Percentiles rank a stretch among this genome's conserved stretches.
Evolutionary conservation across 2,329 filamentous ascomycete genomes (phyloP).

Genomic region (Huntiella decipiens): DNA sequence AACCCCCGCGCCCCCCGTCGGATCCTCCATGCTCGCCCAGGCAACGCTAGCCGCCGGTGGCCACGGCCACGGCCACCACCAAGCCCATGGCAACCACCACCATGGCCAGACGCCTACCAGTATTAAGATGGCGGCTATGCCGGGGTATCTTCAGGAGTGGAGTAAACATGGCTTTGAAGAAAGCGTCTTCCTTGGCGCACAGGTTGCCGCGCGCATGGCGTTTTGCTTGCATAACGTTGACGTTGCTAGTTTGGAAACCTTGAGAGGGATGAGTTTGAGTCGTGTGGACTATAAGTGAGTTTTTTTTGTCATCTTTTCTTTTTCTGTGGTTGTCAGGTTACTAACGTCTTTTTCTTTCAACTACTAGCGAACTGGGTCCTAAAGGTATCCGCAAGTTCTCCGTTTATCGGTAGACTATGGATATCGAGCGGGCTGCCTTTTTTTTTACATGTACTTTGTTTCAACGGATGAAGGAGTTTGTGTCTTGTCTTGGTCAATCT

Average conservation of each 20-base stretch:
- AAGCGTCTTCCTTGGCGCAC: constrained; percentile 67
- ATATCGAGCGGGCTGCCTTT: neutral
- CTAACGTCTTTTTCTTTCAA: neutral
- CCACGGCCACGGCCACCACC: constrained; percentile 23
- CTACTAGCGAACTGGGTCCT: constrained; percentile 30
- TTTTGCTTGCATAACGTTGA: constrained; percentile 42
- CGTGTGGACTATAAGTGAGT: constrained; percentile 43
- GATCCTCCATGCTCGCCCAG: constrained; percentile 78
- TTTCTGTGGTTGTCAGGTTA: neutral
- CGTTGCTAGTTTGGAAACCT: constrained; percentile 29
- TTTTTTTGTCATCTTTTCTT: neutral
- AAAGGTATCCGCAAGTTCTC: constrained; percentile 35
- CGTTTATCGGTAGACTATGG: constrained; percentile 25
- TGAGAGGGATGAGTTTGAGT: constrained; percentile 36
- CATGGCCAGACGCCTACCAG: constrained; percentile 59
- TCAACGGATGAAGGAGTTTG: no score
- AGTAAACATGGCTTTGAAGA: constrained; percentile 66
- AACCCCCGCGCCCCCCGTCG: constrained; percentile 26
- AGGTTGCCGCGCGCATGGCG: constrained; percentile 53
- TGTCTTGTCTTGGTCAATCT: no score
- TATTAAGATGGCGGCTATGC: constrained; percentile 59
- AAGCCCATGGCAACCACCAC: constrained; percentile 27
- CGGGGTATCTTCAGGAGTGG: constrained; percentile 82
- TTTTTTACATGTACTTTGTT: neutral
- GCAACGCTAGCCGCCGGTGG: constrained; percentile 65